Conservation (phyloP, 208 protist genomes). For the Naegleria fowleri region DNA sequence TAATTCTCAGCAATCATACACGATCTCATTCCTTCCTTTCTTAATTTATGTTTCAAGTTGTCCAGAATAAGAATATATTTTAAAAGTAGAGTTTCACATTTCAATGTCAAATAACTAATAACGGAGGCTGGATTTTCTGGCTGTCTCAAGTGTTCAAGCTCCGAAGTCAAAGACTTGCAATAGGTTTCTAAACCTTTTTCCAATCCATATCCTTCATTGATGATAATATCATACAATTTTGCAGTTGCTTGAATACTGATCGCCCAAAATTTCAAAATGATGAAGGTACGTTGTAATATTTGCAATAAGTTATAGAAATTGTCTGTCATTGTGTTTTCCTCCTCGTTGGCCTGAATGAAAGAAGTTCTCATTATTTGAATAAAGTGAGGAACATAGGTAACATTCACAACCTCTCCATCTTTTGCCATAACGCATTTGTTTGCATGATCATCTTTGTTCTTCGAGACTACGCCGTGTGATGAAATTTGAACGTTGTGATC, state of each 20-base stretch:
- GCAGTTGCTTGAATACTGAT: not conserved
- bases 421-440: not conserved
- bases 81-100: not conserved
- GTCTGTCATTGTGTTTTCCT: not conserved
- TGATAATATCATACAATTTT: too few relatives aligned
- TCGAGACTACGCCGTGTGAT: too few relatives aligned
- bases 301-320: not conserved
- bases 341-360: not conserved
- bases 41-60: not conserved
- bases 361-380: not conserved
- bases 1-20: not conserved
- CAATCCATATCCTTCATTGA: not conserved
- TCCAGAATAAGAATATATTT: not conserved
- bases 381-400: conserved; percentile 6
- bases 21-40: not conserved
- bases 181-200: not conserved
- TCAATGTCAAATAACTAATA: not conserved
- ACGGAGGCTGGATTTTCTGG: not conserved
- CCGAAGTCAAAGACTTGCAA: not conserved
- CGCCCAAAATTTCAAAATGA: not conserved
- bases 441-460: not conserved
- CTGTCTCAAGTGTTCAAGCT: not conserved
- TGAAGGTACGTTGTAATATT: not conserved
- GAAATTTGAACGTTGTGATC: not conserved
- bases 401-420: conserved; percentile 11